A percentile compares a stretch with the other conserved stretches of the same genome.
These are phyloP conservation scores for Claviceps sorghi DNA, from an alignment of 2,329 filamentous ascomycete genomes.

Conservation along the genomic window DNA sequence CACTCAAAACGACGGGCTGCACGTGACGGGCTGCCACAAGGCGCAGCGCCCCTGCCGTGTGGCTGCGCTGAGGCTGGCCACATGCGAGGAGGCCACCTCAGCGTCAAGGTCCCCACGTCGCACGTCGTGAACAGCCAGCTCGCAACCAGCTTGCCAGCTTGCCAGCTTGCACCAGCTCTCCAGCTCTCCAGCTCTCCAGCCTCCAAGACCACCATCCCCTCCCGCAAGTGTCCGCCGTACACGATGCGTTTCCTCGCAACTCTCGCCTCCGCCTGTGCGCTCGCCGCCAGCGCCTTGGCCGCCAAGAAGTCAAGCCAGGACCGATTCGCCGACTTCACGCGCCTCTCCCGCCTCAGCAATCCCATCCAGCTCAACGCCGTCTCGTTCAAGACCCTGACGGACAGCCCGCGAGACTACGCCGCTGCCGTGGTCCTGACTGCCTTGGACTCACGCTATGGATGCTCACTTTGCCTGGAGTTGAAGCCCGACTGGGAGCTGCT, in stretches of 20 bases:
- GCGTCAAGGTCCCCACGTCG: slow-evolving; percentile 13
- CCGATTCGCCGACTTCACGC: slow-evolving; percentile 57
- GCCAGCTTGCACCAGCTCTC: neutral
- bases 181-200: neutral
- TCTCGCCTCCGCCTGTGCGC: slow-evolving; percentile 47
- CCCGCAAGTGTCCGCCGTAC: slow-evolving; percentile 6
- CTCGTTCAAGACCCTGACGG: slow-evolving; percentile 61
- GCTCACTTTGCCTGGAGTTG: slow-evolving; percentile 76
- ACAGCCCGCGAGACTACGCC: slow-evolving; percentile 68
- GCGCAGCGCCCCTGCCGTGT: neutral
- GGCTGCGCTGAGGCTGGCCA: neutral
- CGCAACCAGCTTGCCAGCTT: neutral
- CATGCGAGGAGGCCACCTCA: slow-evolving; percentile 21
- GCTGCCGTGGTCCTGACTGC: slow-evolving; percentile 76
- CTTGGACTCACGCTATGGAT: slow-evolving; percentile 68
- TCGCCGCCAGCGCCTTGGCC: slow-evolving; percentile 44
- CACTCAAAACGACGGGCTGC: neutral
- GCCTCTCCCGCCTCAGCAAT: slow-evolving; percentile 47
- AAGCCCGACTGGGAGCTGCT: slow-evolving; percentile 89
- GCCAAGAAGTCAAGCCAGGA: slow-evolving; percentile 50
- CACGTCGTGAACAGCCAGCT: slow-evolving; percentile 7
- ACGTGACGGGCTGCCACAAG: slow-evolving; percentile 2
- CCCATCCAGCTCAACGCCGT: slow-evolving; percentile 68
- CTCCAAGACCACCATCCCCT: neutral
- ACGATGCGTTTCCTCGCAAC: slow-evolving; percentile 56